Percentiles rank a stretch among this genome's conserved stretches.
These are phyloP conservation scores for Ehretia macrophylla DNA, from an alignment of 257 asterid species.

Conservation along the genomic window DNA sequence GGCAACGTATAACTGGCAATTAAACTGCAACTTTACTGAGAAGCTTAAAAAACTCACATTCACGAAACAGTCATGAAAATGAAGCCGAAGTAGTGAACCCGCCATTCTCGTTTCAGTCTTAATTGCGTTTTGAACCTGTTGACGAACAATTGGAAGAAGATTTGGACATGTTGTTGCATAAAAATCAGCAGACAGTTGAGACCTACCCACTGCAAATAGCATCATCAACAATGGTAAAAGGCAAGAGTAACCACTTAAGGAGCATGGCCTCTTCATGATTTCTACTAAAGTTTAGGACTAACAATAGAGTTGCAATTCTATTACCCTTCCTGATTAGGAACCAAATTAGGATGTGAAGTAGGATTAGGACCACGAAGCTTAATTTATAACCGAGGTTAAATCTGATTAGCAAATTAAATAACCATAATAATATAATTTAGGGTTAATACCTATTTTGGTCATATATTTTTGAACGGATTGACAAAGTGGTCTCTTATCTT, in stretches of 20 bases:
- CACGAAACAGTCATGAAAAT: slow-evolving; percentile 80
- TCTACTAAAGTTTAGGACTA: not conserved
- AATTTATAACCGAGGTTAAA: not conserved
- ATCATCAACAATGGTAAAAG: slow-evolving; percentile 25
- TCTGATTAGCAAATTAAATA: slow-evolving; percentile 13
- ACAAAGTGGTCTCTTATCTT: no score
- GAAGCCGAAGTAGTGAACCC: slow-evolving; percentile 76
- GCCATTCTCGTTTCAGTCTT: slow-evolving; percentile 79
- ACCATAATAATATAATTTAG: no score
- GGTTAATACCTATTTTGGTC: no score
- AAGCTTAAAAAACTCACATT: slow-evolving; percentile 42
- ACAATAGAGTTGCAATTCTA: no score
- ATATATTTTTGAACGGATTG: no score
- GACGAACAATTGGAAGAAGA: slow-evolving; percentile 42
- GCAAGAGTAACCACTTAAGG: slow-evolving; percentile 3
- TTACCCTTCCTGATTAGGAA: not conserved
- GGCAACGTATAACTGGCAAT: no score
- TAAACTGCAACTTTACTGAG: no score
- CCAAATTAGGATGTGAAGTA: not conserved
- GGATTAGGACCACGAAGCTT: not conserved
- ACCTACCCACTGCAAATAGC: slow-evolving; percentile 31
- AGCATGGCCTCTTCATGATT: slow-evolving; percentile 28
- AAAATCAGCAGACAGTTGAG: slow-evolving; percentile 49
- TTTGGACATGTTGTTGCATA: slow-evolving; percentile 55
- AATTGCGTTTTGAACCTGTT: slow-evolving; percentile 53